Percentiles rank a stretch among this genome's conserved stretches.
phyloP scores from a whole-genome alignment of 257 asterid species.

The Gardenia jasminoides region DNA sequence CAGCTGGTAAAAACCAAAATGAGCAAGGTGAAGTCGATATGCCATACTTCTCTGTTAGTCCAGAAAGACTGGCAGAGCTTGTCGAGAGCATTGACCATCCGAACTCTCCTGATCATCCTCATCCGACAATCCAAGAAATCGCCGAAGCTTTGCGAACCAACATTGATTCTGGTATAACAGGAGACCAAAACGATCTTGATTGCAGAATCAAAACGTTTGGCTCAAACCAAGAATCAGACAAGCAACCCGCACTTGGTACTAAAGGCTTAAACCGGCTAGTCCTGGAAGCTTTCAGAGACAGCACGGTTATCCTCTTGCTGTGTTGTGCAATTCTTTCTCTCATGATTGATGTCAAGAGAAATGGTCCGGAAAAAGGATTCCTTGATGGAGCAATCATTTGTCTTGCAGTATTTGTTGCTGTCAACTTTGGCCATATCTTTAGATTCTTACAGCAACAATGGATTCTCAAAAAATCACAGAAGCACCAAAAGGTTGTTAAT shows the following conservation, averaged over 20 bases:
- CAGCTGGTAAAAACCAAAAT: neutral
- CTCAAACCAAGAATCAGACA: slow-evolving; percentile 5
- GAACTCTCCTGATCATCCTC: neutral
- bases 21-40: neutral
- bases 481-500: neutral
- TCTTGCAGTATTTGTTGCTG: slow-evolving; percentile 20
- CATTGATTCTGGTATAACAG: slow-evolving; percentile 26
- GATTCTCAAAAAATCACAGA: slow-evolving; percentile 11
- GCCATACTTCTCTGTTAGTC: slow-evolving; percentile 23
- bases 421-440: slow-evolving; percentile 13
- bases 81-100: slow-evolving; percentile 8
- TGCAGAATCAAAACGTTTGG: slow-evolving; percentile 31
- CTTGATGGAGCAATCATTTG: slow-evolving; percentile 22
- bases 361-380: slow-evolving; percentile 27
- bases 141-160: slow-evolving; percentile 25
- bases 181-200: slow-evolving; percentile 25
- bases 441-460: slow-evolving; percentile 20
- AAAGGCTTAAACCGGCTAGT: slow-evolving; percentile 12
- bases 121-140: slow-evolving; percentile 1
- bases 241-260: neutral
- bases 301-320: slow-evolving; percentile 33
- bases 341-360: slow-evolving; percentile 28
- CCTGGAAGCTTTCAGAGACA: slow-evolving; percentile 26
- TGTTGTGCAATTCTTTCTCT: slow-evolving; percentile 40
- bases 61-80: slow-evolving; percentile 18